Conservation (phyloP, 495 filamentous ascomycete genomes). For the Cryomyces minteri region DNA sequence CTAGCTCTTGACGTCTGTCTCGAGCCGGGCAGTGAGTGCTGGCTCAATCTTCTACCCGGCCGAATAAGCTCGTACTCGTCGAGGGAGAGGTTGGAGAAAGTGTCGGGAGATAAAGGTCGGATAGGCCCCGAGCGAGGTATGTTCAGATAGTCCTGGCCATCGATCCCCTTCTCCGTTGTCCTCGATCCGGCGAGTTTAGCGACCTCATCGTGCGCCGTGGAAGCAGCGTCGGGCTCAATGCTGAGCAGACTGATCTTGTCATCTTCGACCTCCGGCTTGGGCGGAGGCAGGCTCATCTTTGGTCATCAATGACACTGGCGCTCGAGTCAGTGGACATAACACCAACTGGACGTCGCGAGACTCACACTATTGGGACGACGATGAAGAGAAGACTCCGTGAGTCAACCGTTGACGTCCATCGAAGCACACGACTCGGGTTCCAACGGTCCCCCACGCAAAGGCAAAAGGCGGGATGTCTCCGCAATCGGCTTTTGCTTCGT, state of each 20-base stretch:
- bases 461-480: no score
- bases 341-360: no score
- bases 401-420: no score
- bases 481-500: no score
- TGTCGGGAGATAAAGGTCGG: slow-evolving; percentile 17
- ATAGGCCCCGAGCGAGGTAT: slow-evolving; percentile 10
- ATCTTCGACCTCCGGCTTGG: slow-evolving; percentile 1
- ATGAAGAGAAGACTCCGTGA: no score
- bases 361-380: no score
- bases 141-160: slow-evolving; percentile 5
- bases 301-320: not conserved
- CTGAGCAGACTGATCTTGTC: slow-evolving; percentile 3
- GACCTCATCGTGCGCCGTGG: not conserved
- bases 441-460: no score
- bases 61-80: slow-evolving; percentile 15
- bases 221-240: not conserved
- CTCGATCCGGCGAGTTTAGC: not conserved
- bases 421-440: no score
- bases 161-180: not conserved
- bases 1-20: not conserved
- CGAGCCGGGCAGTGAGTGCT: not conserved
- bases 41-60: slow-evolving; percentile 3
- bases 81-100: slow-evolving; percentile 17
- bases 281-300: not conserved
- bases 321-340: no score